Evolutionary conservation across 108 stramenopile genomes (phyloP).

Genomic region (Nitzschia inconspicua): DNA sequence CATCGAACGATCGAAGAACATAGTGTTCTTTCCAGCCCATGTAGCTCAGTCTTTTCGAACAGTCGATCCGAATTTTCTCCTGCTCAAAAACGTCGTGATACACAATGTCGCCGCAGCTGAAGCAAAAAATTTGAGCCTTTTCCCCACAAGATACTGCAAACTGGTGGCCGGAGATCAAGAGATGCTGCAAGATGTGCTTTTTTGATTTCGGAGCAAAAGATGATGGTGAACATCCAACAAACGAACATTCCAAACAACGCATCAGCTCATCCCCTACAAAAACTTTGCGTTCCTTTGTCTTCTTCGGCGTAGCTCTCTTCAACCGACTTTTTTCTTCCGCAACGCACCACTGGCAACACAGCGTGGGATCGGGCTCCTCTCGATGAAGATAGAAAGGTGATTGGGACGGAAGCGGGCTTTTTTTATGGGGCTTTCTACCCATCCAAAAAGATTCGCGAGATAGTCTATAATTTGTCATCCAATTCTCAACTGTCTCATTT

Average conservation of each 20-base stretch:
- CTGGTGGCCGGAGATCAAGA: slow-evolving; percentile 60
- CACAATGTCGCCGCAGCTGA: slow-evolving; percentile 64
- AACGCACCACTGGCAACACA: background rate
- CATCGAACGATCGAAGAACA: slow-evolving; percentile 67
- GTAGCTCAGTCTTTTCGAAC: slow-evolving; percentile 39
- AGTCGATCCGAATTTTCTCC: slow-evolving; percentile 64
- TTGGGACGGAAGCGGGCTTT: no score
- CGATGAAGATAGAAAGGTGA: background rate
- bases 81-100: slow-evolving; percentile 73
- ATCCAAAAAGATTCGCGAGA: slow-evolving; percentile 21
- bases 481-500: slow-evolving; percentile 19
- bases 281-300: background rate
- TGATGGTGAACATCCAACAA: slow-evolving; percentile 53
- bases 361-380: background rate
- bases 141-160: slow-evolving; percentile 71
- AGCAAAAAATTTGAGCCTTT: slow-evolving; percentile 63
- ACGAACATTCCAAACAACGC: slow-evolving; percentile 72
- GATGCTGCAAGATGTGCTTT: slow-evolving; percentile 57
- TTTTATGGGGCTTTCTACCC: background rate
- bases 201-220: slow-evolving; percentile 25
- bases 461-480: slow-evolving; percentile 32
- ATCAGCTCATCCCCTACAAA: slow-evolving; percentile 56
- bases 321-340: background rate
- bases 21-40: slow-evolving; percentile 54
- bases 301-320: slow-evolving; percentile 1